phyloP scores from a whole-genome alignment of 2,329 filamentous ascomycete species.

The Hymenotorrendiella dingleyae region DNA sequence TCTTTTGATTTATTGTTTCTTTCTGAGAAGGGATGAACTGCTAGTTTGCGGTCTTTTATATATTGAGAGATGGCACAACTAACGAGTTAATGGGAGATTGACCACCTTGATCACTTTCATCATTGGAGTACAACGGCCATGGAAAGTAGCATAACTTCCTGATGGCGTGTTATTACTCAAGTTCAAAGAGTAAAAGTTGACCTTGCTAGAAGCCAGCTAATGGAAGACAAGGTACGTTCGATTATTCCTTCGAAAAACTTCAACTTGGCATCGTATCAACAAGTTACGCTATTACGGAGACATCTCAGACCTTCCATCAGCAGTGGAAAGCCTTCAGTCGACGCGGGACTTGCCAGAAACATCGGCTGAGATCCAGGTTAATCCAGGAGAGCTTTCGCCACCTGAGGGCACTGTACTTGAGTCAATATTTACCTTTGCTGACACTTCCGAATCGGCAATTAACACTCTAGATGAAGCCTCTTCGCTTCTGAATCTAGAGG shows the following conservation, averaged over 20 bases:
- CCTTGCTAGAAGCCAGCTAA: no score
- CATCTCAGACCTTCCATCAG: conserved; percentile 64
- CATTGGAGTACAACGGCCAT: no score
- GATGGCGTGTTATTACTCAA: no score
- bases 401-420: conserved; percentile 44
- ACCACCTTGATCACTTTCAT: no score
- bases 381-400: conserved; percentile 42
- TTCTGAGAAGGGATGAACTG: no score
- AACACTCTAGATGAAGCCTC: conserved; percentile 77
- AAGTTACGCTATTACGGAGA: conserved; percentile 77
- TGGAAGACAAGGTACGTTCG: no score
- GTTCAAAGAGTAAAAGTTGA: no score
- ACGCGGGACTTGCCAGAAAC: conserved; percentile 46
- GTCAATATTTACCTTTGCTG: conserved; percentile 68
- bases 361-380: conserved; percentile 14
- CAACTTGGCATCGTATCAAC: conserved; percentile 80
- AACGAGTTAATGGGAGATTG: no score
- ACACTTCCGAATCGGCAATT: conserved; percentile 68
- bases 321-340: conserved; percentile 60
- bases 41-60: no score
- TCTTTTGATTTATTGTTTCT: no score
- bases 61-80: no score
- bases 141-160: no score
- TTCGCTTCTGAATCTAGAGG: conserved; percentile 74
- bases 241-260: conserved; percentile 85